Conservation (phyloP, 1,284 basidiomycete genomes). For the Laetiporus sulphureus region DNA sequence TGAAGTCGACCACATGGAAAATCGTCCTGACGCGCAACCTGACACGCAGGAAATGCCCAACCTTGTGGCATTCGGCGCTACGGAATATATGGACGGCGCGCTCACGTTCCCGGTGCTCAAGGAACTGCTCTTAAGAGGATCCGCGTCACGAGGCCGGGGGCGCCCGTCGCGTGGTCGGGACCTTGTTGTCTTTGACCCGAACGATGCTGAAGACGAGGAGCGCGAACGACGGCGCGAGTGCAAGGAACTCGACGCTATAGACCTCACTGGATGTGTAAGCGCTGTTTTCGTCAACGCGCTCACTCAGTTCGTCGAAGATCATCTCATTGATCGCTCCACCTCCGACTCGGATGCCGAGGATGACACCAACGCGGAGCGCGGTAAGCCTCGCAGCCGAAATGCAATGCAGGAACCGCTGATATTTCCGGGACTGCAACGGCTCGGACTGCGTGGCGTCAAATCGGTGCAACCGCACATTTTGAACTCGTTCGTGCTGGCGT, state of each 20-base stretch:
- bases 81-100: slow-evolving; percentile 94
- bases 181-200: slow-evolving; percentile 34
- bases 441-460: slow-evolving; percentile 82
- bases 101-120: slow-evolving; percentile 76
- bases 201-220: slow-evolving; percentile 62
- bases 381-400: slow-evolving; percentile 27
- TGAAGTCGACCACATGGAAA: too few relatives aligned
- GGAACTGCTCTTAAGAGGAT: slow-evolving; percentile 82
- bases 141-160: slow-evolving; percentile 58
- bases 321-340: slow-evolving; percentile 47
- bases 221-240: slow-evolving; percentile 70
- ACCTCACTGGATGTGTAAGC: slow-evolving; percentile 93
- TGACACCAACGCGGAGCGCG: slow-evolving; percentile 24
- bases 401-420: slow-evolving; percentile 40
- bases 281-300: slow-evolving; percentile 82
- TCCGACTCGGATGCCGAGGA: slow-evolving; percentile 41
- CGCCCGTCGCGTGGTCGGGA: slow-evolving; percentile 65
- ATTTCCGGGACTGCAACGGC: slow-evolving; percentile 77
- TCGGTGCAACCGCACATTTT: slow-evolving; percentile 71
- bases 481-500: slow-evolving; percentile 76
- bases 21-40: background rate
- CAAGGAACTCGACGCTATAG: slow-evolving; percentile 81
- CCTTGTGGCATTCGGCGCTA: slow-evolving; percentile 80
- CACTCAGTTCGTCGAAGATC: slow-evolving; percentile 73
- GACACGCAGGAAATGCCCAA: slow-evolving; percentile 73